A percentile compares a stretch with the other conserved stretches of the same genome.
Evolutionary conservation across 768 basidiomycete species (phyloP).

Genomic region (Candolleomyces aberdarensis): DNA sequence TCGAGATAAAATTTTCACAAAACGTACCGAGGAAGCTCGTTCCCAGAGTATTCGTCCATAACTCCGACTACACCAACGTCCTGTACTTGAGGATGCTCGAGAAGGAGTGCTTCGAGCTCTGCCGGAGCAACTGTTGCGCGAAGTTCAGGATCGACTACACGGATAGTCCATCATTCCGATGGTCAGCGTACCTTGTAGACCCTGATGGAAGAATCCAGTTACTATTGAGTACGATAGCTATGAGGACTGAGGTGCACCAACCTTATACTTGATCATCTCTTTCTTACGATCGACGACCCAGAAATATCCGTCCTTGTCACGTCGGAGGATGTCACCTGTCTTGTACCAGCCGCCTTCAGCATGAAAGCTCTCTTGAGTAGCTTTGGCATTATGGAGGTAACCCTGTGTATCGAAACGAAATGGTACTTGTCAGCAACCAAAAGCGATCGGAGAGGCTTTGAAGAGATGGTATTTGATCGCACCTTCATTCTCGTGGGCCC

Average conservation of each 20-base stretch:
- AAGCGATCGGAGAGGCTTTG: no score
- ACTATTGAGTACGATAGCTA: no score
- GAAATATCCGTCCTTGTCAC: slow-evolving; percentile 56
- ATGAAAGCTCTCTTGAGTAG: slow-evolving; percentile 54
- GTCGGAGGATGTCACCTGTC: slow-evolving; percentile 63
- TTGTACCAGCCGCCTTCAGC: slow-evolving; percentile 55
- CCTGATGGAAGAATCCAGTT: no score
- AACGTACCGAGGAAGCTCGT: slow-evolving; percentile 58
- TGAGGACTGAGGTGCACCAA: not conserved
- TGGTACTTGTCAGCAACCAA: no score
- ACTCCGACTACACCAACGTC: slow-evolving; percentile 70
- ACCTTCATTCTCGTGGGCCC: slow-evolving; percentile 62
- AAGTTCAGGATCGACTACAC: no score
- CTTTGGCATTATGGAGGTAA: slow-evolving; percentile 57
- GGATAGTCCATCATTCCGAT: no score
- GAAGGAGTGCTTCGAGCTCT: slow-evolving; percentile 60
- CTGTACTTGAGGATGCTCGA: slow-evolving; percentile 55
- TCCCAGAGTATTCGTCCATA: slow-evolving; percentile 44
- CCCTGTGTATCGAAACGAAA: slow-evolving; percentile 27
- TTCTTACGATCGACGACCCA: slow-evolving; percentile 57
- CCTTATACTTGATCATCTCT: slow-evolving; percentile 61
- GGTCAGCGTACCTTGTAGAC: no score
- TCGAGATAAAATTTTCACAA: no score
- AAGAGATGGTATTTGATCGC: no score
- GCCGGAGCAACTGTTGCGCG: slow-evolving; percentile 59